phyloP scores from a whole-genome alignment of 495 filamentous ascomycete species.

The Margaritispora aquatica region DNA sequence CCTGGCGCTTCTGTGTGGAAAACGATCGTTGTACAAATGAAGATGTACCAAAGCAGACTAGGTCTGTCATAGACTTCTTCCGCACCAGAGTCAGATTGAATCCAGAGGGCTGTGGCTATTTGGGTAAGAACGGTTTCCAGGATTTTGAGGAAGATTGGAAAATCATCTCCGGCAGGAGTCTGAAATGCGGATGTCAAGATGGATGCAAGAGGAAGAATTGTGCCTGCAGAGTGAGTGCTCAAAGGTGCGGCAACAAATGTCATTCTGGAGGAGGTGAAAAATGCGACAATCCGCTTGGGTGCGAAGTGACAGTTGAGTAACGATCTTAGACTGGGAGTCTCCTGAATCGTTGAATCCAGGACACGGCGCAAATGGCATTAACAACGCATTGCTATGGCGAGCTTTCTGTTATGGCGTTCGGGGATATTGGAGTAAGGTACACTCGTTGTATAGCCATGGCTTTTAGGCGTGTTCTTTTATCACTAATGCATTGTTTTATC shows the following conservation, averaged over 20 bases:
- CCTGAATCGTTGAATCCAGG: neutral
- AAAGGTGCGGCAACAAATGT: constrained; percentile 3
- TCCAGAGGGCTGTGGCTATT: constrained; percentile 1
- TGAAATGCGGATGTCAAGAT: constrained; percentile 2
- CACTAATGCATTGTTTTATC: too few species aligned
- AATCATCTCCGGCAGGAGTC: neutral
- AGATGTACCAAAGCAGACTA: constrained; percentile 1
- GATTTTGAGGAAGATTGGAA: constrained; percentile 12
- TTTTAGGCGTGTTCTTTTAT: too few species aligned
- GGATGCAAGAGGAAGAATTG: constrained; percentile 8
- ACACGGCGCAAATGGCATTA: neutral
- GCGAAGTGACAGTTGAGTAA: neutral
- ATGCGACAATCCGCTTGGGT: constrained; percentile 7
- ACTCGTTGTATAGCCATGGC: too few species aligned
- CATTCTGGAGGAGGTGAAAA: constrained; percentile 1
- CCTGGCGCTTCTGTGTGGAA: constrained; percentile 5
- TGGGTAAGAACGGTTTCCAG: neutral
- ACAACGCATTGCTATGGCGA: too few species aligned
- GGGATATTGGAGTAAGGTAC: too few species aligned
- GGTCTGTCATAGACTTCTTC: constrained; percentile 7
- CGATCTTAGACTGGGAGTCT: neutral
- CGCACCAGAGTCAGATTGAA: neutral
- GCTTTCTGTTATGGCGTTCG: too few species aligned
- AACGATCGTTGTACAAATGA: constrained; percentile 13
- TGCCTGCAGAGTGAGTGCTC: neutral